Conservation (phyloP, 306 rosid genomes). For the Alnus glutinosa region DNA sequence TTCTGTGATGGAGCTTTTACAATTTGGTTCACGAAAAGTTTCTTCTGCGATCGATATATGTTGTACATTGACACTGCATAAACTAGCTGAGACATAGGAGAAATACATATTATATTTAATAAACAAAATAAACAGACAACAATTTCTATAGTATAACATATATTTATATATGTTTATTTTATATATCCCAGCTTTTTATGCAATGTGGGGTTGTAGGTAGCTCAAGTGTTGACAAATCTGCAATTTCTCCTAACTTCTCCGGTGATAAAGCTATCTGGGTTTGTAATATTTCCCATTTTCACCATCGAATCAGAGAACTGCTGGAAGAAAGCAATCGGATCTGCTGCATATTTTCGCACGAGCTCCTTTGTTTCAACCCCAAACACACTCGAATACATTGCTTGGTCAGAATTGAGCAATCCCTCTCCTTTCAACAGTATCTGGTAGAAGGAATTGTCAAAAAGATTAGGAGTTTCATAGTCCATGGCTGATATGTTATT, state of each 20-base stretch:
- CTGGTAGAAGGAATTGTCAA: conserved; percentile 82
- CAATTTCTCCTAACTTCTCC: conserved; percentile 84
- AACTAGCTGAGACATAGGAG: background rate
- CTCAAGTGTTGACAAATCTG: conserved; percentile 84
- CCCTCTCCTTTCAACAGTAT: conserved; percentile 72
- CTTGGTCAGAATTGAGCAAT: conserved; percentile 76
- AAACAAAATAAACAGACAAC: background rate
- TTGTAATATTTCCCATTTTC: conserved; percentile 76
- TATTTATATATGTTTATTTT: background rate
- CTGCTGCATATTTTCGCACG: conserved; percentile 72
- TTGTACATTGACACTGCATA: background rate
- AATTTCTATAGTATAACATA: background rate
- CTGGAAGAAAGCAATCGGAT: conserved; percentile 69
- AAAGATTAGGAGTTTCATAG: conserved; percentile 70
- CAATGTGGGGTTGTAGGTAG: background rate
- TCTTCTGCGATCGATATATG: background rate
- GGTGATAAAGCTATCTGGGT: conserved; percentile 52
- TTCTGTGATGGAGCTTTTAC: background rate
- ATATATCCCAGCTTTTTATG: background rate
- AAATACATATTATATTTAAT: background rate
- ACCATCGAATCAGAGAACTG: conserved; percentile 91
- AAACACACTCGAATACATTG: conserved; percentile 65
- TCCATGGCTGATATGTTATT: conserved; percentile 77
- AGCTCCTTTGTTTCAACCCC: conserved; percentile 61
- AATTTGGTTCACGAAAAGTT: background rate